Evolutionary conservation across 768 basidiomycete species (phyloP), one percentile per base, ranked within the genome.

Genomic region (Rhizopogon vesiculosus): DNA sequence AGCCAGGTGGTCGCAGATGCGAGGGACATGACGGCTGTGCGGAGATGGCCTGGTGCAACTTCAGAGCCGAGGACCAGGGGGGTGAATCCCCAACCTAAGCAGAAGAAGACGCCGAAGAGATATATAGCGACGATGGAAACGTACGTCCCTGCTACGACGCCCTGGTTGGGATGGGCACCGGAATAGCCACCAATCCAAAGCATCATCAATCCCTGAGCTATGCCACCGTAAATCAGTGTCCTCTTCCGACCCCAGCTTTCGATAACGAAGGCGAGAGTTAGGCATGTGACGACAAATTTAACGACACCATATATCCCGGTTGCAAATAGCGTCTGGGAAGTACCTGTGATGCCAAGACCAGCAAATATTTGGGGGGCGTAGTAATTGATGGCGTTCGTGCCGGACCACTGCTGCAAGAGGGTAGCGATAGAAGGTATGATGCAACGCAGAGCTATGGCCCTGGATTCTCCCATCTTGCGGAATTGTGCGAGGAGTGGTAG

Each of bases 261-360:
- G 49, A 76, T 71, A 25, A 75, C 64, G 49, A 76, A 66, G 1
- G 65, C 62, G n/a, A 76, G 67, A 25, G 64, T 67, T 50, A 72
- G 16, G 39, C 56, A 61, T 3, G 72, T 68, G 16, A 61, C 46
- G 45, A 66, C 58, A 40, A 72, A 71, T 45, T 77, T 77, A 58
- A 76, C 71, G 44, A 74, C 65, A 16, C 75, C 76, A 44, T 76
- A 76, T 25, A 77, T 60, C 9, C 75, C 75, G 0, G 76, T 77
- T 2, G 74, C 74, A 35, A 76, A 59, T 1, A 77, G 65, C n/a
- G 71, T 60, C 0, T 69, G 56, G 0, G 62, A 64, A 25, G 66
- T 68, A 35, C 62, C 59, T 1, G 66, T 65, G n/a, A 76, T 52
- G 0, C 74, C 76, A 15, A 76, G 66, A 3, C 60, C 52, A 2